Evolutionary conservation across 768 basidiomycete genomes (phyloP), one percentile per base, ranked within the genome.

Genomic region (Roridomyces roridus): DNA sequence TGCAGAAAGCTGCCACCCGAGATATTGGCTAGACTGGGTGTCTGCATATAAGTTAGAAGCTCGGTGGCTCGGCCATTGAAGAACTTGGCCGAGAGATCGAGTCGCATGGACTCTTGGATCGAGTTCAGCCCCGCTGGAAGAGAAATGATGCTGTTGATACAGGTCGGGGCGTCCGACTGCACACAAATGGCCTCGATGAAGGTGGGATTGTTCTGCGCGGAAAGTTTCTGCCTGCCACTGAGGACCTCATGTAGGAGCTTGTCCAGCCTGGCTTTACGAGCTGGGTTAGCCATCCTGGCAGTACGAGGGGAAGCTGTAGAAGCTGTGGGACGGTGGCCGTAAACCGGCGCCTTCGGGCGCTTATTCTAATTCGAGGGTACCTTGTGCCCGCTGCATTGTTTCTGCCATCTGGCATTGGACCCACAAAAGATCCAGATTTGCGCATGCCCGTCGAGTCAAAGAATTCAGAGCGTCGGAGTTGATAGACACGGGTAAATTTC

Each of bases 1-100:
- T 72, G 60, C 1, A 86, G 65, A 29, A 77, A 70, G 15, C 71
- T 58, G 1, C 86, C 86, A 1, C 74, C 70, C 8, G 72, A 74
- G 43, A 82, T 67, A 36, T 51, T 65, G n/a, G 66, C 65, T 1
- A 84, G 67, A 23, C 66, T 72, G 0, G 76, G 74, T 1, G 67
- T 43, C 35, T 73, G 71, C 20, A 85, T 65, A 51, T 74, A 82
- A 0, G 50, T 26, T 4, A 83, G 65, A 15, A 85, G 60, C 0
- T 54, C 46, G 1, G 75, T 54, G 1, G 74, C 78, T 6, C 65
- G 66, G 2, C 72, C 77, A 46, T 86, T 83, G 59, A 84, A 61
- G 57, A 82, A 83, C 0, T 55, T 51, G 0, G 59, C 0, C 6
- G 71, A 68, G 14, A 77, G 45, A 54, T 83, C 76, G 51, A 64